These are phyloP conservation scores for Serendipita indica DNA, from an alignment of 768 basidiomycete species.

Conservation along the genomic window DNA sequence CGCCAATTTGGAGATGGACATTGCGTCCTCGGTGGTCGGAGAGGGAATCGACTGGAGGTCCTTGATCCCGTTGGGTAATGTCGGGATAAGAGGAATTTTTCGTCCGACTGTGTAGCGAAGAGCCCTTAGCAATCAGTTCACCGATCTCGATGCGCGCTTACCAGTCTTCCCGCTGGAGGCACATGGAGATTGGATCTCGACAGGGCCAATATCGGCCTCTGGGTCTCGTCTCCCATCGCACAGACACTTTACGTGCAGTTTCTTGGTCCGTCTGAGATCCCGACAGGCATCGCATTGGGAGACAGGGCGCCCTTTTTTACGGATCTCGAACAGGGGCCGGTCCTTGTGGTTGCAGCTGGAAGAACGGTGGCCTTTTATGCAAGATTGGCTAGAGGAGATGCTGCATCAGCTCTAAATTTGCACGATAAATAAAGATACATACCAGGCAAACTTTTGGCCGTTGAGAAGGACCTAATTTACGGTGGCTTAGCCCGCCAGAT, in stretches of 20 bases:
- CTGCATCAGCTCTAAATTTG: neutral
- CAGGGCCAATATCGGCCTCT: constrained; percentile 2
- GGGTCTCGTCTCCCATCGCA: constrained; percentile 30
- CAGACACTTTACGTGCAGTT: constrained; percentile 68
- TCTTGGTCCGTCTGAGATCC: constrained; percentile 63
- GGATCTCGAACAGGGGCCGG: constrained; percentile 82
- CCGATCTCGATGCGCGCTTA: too few species aligned
- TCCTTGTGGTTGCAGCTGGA: constrained; percentile 78
- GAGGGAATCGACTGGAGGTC: neutral
- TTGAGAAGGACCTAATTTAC: constrained; percentile 71
- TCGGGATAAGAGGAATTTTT: constrained; percentile 8
- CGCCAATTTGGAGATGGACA: neutral
- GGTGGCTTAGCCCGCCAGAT: too few species aligned
- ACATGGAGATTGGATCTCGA: neutral
- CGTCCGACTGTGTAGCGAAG: neutral
- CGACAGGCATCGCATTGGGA: constrained; percentile 82
- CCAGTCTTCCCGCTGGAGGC: neutral
- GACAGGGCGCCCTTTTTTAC: constrained; percentile 84
- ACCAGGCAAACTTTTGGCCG: constrained; percentile 78
- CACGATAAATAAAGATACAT: constrained; percentile 17
- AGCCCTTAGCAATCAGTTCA: too few species aligned
- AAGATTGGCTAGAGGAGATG: constrained; percentile 49
- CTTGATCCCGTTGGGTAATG: neutral
- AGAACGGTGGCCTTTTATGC: constrained; percentile 90
- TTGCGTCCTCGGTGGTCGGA: neutral